Evolutionary conservation across 78 protist genomes (phyloP).

Genomic region (Polysphondylium violaceum): DNA sequence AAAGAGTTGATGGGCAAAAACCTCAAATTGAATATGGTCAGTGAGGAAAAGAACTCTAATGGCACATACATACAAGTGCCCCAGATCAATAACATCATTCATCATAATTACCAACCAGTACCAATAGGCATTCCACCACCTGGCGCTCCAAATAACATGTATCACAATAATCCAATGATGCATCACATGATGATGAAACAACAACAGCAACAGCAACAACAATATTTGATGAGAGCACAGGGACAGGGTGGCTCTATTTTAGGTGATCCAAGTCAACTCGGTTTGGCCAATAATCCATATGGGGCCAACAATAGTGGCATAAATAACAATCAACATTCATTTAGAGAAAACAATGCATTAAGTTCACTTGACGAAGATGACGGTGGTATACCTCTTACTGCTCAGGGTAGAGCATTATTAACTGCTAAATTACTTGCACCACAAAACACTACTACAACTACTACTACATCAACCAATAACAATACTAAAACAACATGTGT

Average conservation of each 20-base stretch:
- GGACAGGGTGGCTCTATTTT: too few relatives aligned
- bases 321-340: slow-evolving; percentile 16
- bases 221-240: background rate
- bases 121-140: background rate
- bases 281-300: background rate
- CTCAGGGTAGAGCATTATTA: slow-evolving; percentile 34
- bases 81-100: slow-evolving; percentile 14
- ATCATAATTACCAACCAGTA: background rate
- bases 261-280: too few relatives aligned
- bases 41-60: slow-evolving; percentile 35
- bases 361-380: slow-evolving; percentile 66
- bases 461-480: background rate
- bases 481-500: slow-evolving; percentile 23
- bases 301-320: background rate
- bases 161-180: background rate
- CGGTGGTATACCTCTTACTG: slow-evolving; percentile 63
- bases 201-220: background rate
- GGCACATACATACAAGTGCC: slow-evolving; percentile 16
- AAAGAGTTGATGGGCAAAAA: slow-evolving; percentile 51
- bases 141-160: background rate
- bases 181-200: background rate
- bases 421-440: slow-evolving; percentile 30
- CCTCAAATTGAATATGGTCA: slow-evolving; percentile 38
- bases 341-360: slow-evolving; percentile 32
- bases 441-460: background rate